Evolutionary conservation across 2,329 filamentous ascomycete species (phyloP), one percentile per base, ranked within the genome.

Genomic region (Trichoderma koningii): DNA sequence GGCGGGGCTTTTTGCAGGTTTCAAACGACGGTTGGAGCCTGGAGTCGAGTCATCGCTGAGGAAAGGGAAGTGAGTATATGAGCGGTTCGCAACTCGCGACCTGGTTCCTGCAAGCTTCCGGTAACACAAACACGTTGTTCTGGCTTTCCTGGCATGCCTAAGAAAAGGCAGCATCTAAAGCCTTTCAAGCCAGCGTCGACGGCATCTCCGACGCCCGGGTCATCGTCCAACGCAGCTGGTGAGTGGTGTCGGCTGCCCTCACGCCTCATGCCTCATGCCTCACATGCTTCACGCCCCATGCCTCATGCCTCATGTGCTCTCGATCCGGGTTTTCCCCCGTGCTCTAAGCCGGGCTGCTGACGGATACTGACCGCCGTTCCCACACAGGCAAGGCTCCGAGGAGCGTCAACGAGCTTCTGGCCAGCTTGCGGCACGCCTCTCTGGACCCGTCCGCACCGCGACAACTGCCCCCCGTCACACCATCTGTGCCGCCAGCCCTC

Each of bases 391-490:
- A 74, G 68, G 66, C 75, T 56, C 67, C 71, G 63, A 76, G 69
- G 69, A 73, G 81, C 66, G 86, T 89, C 72, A 89, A 89, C 73
- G 82, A 88, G 68, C 77, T 87, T 67, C 82, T 89, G 71, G 81
- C 83, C 66, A 82, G 80, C 67, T 73, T 87, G 69, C 85, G 86
- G 71, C 83, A 81, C 70, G 76, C 77, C 61, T 78, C 77, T 53
- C 69, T 71, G 44, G 71, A 70, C 60, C 68, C 73, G 6, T 70
- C 72, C 17, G 63, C 70, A 56, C 71, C 75, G 55, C 69, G 70
- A 63, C 66, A 71, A 66, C 69, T 71, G 68, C 70, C 74, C 65
- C 70, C 74, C 55, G 73, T 74, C 64, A 71, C 75, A 38, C 85
- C 83, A n/a, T 87, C 83, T 66, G 79, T 89, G 2, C 86, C 85